These are phyloP conservation scores for Glycyrrhiza uralensis DNA, from an alignment of 306 rosid species.

Conservation along the genomic window DNA sequence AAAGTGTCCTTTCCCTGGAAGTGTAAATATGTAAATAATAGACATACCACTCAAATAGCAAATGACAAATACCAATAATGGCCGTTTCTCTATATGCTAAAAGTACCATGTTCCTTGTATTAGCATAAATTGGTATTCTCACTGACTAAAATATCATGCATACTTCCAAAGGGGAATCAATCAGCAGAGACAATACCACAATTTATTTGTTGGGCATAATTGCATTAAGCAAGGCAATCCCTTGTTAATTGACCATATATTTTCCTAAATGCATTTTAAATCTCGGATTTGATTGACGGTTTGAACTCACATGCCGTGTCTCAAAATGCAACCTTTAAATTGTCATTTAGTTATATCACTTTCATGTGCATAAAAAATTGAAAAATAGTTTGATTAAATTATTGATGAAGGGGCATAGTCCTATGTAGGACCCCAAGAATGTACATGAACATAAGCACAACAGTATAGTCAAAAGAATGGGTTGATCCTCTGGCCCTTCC, in stretches of 20 bases:
- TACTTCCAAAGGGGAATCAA: constrained; percentile 13
- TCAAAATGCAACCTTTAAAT: constrained; percentile 25
- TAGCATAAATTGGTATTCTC: constrained; percentile 14
- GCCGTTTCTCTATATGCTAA: background rate
- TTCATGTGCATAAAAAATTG: constrained; percentile 40
- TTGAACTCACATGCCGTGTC: constrained; percentile 57
- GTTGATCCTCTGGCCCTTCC: background rate
- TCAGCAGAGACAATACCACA: constrained; percentile 24
- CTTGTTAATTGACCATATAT: constrained; percentile 19
- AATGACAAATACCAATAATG: constrained; percentile 11
- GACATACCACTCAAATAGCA: background rate
- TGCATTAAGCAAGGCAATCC: constrained; percentile 16
- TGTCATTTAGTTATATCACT: constrained; percentile 36
- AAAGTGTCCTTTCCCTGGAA: background rate
- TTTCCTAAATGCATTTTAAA: constrained; percentile 24
- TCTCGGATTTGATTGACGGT: constrained; percentile 36
- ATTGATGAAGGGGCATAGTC: constrained; percentile 11
- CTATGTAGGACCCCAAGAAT: constrained; percentile 28
- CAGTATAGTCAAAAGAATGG: constrained; percentile 32
- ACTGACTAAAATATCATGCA: constrained; percentile 18
- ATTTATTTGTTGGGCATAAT: constrained; percentile 18
- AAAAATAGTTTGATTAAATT: constrained; percentile 7
- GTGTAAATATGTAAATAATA: background rate
- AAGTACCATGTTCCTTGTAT: background rate
- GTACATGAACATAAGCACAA: constrained; percentile 20